Evolutionary conservation across 225 moss, liverwort and hornwort species (phyloP), one percentile per base, ranked within the genome.

Genomic region (Climacium dendroides): DNA sequence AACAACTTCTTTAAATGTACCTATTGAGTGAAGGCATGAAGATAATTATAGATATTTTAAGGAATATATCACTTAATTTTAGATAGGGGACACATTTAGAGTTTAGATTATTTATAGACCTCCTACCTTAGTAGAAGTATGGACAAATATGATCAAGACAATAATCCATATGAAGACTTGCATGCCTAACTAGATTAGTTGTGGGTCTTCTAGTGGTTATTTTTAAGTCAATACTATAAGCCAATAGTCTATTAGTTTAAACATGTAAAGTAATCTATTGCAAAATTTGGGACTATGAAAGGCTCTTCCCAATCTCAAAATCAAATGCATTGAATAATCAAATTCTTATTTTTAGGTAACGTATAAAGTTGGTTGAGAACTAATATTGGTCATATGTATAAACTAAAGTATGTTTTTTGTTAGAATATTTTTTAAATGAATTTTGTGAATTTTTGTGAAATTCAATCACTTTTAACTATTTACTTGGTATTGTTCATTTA

Each of bases 1-100:
- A 41, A 19, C 1, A 41, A 3, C 24, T 5, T 2, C 0, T 39
- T 69, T 24, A 14, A 69, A 5, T 0, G 1, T 24, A 39, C 7
- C 4, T 23, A 37, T 23, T 18, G 34, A 69, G 8, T 0, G 3
- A 39, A 24, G 24, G 2, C 4, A 69, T 0, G 3, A 39, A 24
- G 24, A 3, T 3, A 69, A 0, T 69, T 3, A 13, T 8, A 8
- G 14, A 69, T 69, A 39, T 69, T 69, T 69, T 1, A 39, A 69
- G 3, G 7, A 39, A 39, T 1, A 39, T 24, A 4, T 69, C 24
- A 69, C 6, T 37, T 37, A 39, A 24, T 39, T 14, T 14, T 37
- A 67, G 4, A 4, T 67, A 37, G 13, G 23, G 15, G 1, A 66
- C 0, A 0, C 22, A 66, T 22, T 67, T 39, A 2, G 7, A 69